Evolutionary conservation across 495 filamentous ascomycete genomes (phyloP).

Genomic region (Glarea lozoyensis): DNA sequence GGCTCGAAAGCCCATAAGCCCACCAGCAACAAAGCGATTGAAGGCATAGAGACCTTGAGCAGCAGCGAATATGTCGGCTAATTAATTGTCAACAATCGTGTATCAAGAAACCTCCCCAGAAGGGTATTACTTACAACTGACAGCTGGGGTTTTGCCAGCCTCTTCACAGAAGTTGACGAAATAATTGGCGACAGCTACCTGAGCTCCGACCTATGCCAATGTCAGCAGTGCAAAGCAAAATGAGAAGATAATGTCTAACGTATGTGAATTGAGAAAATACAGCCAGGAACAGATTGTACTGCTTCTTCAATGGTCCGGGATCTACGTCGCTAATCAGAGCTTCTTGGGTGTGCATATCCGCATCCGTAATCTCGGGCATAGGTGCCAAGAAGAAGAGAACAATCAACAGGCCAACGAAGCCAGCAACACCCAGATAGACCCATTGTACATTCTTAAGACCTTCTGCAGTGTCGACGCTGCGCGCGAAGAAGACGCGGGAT

Average conservation of each 20-base stretch:
- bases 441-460: slow-evolving; percentile 58
- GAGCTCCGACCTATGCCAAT: too few species aligned
- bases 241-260: too few species aligned
- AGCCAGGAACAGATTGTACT: slow-evolving; percentile 61
- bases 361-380: slow-evolving; percentile 69
- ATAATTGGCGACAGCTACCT: slow-evolving; percentile 47
- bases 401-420: slow-evolving; percentile 57
- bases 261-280: slow-evolving; percentile 63
- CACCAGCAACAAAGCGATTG: slow-evolving; percentile 53
- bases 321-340: slow-evolving; percentile 24
- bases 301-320: slow-evolving; percentile 45
- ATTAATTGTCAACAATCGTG: background rate
- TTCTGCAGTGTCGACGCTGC: slow-evolving; percentile 33
- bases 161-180: slow-evolving; percentile 42
- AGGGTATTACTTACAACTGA: slow-evolving; percentile 3
- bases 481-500: slow-evolving; percentile 58
- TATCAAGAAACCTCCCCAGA: background rate
- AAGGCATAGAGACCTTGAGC: slow-evolving; percentile 59
- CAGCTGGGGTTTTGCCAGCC: slow-evolving; percentile 22
- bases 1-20: slow-evolving; percentile 35
- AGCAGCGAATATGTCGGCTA: slow-evolving; percentile 37
- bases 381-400: slow-evolving; percentile 54
- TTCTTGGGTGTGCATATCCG: slow-evolving; percentile 55
- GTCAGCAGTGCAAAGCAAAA: too few species aligned
- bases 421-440: slow-evolving; percentile 66